phyloP scores from a whole-genome alignment of 1,284 basidiomycete genomes.

The Microstroma glucosiphilum region DNA sequence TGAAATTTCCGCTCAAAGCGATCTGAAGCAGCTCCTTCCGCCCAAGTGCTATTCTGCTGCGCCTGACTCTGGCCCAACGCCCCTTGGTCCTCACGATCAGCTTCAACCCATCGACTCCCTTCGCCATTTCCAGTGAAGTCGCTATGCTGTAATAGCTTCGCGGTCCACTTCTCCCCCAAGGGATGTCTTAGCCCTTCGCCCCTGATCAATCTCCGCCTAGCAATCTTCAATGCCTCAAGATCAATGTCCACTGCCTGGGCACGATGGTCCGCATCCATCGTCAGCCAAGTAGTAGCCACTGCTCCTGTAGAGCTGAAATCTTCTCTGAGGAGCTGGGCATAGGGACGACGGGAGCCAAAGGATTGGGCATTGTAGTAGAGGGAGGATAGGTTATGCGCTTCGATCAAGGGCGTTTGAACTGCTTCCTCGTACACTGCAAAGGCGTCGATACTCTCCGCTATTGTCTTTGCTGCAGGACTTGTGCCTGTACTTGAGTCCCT shows the following conservation, averaged over 20 bases:
- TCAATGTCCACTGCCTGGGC: constrained; percentile 40
- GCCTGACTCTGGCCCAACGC: not conserved
- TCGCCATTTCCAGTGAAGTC: constrained; percentile 1
- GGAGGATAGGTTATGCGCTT: constrained; percentile 32
- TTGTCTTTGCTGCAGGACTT: too few relatives aligned
- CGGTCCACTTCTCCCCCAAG: constrained; percentile 1
- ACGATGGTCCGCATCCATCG: constrained; percentile 15
- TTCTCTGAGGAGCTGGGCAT: constrained; percentile 31
- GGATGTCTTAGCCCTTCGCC: not conserved
- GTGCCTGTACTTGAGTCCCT: too few relatives aligned
- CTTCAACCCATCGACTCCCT: not conserved
- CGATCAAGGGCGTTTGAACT: constrained; percentile 34
- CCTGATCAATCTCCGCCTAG: not conserved
- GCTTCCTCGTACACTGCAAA: constrained; percentile 32
- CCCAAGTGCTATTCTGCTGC: constrained; percentile 20
- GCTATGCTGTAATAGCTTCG: not conserved
- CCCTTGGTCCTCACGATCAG: not conserved
- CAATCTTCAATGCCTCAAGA: constrained; percentile 21
- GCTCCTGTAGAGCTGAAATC: constrained; percentile 33
- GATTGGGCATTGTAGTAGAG: constrained; percentile 32
- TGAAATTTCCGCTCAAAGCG: constrained; percentile 31
- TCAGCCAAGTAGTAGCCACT: constrained; percentile 33
- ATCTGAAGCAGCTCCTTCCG: constrained; percentile 24
- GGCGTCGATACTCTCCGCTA: constrained; percentile 6
- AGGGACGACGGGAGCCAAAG: constrained; percentile 19